Evolutionary conservation across 257 asterid species (phyloP), one percentile per base, ranked within the genome.

Genomic region (Echium plantagineum): DNA sequence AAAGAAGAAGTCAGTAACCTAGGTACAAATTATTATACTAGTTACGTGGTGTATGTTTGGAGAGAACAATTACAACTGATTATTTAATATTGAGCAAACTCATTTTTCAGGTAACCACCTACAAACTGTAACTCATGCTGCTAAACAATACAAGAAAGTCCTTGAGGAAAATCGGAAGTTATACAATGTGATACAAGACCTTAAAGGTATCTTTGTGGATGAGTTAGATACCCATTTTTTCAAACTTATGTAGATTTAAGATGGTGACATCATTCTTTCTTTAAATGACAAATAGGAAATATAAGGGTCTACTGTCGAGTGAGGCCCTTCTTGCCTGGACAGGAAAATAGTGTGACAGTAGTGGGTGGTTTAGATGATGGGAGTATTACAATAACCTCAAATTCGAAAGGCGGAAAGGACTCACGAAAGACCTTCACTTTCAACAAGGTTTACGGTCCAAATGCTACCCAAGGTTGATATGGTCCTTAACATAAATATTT

Each of bases 181-280:
- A 52, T 90, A 90, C 79, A 90, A 90, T 81, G 84, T 76, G 78
- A 95, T 90, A 67, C 97, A 90, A 74, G 97, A 90, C 68, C 90
- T 90, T 68, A 90, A 85, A 90, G 97, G 97, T 90, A 72, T 63
- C n/a, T 49, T 16, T 26, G 9, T 57, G 4, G 9, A 32, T 35
- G 20, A 21, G 22, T 3, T 53, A 53, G 32, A 28, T 28, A 6
- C 32, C 15, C 57, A 9, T 35, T 63, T 60, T 24, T 21, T 15
- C 4, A 20, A 7, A 58, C 16, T 15, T 7, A 15, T 9, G 15
- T 51, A 35, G 16, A 31, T 58, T 31, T 20, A 62, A 56, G n/a
- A 58, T 63, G 56, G 63, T 67, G 70, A 71, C 62, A 46, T 28
- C n/a, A 89, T 48, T 65, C 35, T 59, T 16, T 31, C 38, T 28